Conservation (phyloP, 2,329 filamentous ascomycete species). For the Chrysoporthe austroafricana region DNA sequence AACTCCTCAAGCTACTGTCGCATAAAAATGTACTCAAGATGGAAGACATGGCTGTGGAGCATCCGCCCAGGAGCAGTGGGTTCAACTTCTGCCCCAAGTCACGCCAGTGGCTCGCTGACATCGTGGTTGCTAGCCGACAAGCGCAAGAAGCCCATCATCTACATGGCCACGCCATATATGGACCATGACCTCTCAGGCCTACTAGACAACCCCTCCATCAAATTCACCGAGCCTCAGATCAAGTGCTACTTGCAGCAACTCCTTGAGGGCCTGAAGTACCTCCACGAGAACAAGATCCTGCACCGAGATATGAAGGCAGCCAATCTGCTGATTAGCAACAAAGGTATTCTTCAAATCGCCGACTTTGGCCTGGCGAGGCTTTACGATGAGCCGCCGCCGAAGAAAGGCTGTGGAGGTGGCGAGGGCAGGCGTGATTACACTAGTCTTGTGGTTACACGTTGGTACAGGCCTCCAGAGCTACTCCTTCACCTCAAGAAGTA, state of each 20-base stretch:
- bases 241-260: conserved; percentile 98
- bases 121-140: conserved; percentile 62
- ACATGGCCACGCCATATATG: conserved; percentile 99
- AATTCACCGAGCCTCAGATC: conserved; percentile 86
- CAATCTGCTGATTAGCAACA: conserved; percentile 94
- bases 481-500: conserved; percentile 86
- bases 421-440: conserved; percentile 91
- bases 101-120: conserved; percentile 30
- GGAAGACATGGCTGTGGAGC: conserved; percentile 96
- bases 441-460: conserved; percentile 92
- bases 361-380: conserved; percentile 95
- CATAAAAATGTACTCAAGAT: conserved; percentile 86
- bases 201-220: conserved; percentile 89
- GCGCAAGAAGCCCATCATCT: conserved; percentile 83
- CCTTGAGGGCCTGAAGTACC: conserved; percentile 84
- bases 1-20: conserved; percentile 91
- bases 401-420: conserved; percentile 77
- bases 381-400: conserved; percentile 83
- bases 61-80: conserved; percentile 63
- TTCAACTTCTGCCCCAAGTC: conserved; percentile 27
- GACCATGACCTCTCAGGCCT: conserved; percentile 97
- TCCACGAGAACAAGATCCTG: conserved; percentile 87
- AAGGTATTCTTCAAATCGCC: conserved; percentile 90
- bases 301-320: conserved; percentile 99
- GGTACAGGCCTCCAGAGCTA: conserved; percentile 95